A percentile compares a stretch with the other conserved stretches of the same genome.
These are phyloP conservation scores for Lasiosphaeria ovina DNA, from an alignment of 495 filamentous ascomycete species.

Conservation along the genomic window DNA sequence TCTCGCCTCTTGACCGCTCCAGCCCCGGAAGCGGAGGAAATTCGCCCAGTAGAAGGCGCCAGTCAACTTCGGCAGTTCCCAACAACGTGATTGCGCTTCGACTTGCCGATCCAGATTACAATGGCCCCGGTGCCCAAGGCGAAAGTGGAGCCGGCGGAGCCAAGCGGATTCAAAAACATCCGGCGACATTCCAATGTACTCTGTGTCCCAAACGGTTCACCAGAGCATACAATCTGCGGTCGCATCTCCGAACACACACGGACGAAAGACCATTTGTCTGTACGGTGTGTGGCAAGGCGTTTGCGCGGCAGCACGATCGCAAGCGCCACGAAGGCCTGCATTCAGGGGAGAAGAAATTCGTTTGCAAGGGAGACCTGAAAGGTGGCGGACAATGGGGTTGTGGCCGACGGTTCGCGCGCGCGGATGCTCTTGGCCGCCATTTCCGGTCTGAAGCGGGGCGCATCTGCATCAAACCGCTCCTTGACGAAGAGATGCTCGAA, in stretches of 20 bases:
- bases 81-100: conserved; percentile 92
- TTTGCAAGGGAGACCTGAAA: conserved; percentile 87
- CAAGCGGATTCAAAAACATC: conserved; percentile 91
- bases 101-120: conserved; percentile 83
- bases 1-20: conserved; percentile 65
- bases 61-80: conserved; percentile 82
- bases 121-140: conserved; percentile 48
- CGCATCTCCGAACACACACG: conserved; percentile 89
- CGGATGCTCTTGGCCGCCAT: conserved; percentile 93
- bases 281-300: conserved; percentile 93
- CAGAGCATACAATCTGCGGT: conserved; percentile 83
- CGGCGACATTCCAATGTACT: conserved; percentile 84
- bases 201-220: conserved; percentile 88
- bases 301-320: conserved; percentile 89
- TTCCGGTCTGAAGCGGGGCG: conserved; percentile 94
- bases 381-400: conserved; percentile 87
- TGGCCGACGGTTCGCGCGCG: conserved; percentile 87
- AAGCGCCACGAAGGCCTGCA: conserved; percentile 90
- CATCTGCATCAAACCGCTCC: conserved; percentile 90
- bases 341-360: conserved; percentile 94
- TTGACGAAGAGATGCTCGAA: conserved; percentile 86
- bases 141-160: conserved; percentile 45
- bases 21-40: conserved; percentile 43
- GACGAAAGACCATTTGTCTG: conserved; percentile 94
- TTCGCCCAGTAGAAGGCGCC: conserved; percentile 68